These are phyloP conservation scores for Trichocladium uniseriatum DNA, from an alignment of 495 filamentous ascomycete genomes.

Conservation along the genomic window DNA sequence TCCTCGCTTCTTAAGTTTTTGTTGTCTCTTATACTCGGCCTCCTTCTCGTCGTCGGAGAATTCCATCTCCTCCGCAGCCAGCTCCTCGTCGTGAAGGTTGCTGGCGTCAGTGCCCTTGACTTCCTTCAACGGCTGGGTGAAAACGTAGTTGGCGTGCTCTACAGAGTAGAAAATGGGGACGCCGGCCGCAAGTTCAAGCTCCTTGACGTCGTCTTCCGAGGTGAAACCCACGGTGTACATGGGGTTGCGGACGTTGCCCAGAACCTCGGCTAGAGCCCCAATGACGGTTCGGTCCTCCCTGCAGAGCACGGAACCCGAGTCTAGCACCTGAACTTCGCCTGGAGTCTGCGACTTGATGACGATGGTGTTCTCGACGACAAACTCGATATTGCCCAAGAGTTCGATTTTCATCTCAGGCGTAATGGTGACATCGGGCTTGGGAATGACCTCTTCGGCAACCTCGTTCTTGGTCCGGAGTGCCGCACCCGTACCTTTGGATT, in stretches of 20 bases:
- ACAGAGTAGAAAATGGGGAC: constrained; percentile 68
- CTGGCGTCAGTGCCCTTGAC: constrained; percentile 85
- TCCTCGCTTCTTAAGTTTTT: constrained; percentile 52
- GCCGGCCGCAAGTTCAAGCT: constrained; percentile 53
- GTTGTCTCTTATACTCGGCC: constrained; percentile 59
- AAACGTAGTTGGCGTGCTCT: constrained; percentile 65
- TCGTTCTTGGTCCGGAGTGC: constrained; percentile 67
- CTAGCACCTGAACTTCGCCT: constrained; percentile 74
- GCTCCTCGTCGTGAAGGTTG: constrained; percentile 88
- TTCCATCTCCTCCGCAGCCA: constrained; percentile 75
- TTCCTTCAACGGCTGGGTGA: constrained; percentile 67
- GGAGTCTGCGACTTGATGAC: constrained; percentile 71
- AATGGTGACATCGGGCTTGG: constrained; percentile 64
- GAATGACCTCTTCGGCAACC: constrained; percentile 52
- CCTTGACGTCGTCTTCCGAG: constrained; percentile 53
- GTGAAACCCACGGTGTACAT: constrained; percentile 69
- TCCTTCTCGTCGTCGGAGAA: constrained; percentile 96
- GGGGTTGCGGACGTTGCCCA: constrained; percentile 75
- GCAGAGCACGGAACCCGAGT: constrained; percentile 74
- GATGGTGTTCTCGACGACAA: constrained; percentile 62
- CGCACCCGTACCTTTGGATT: constrained; percentile 35
- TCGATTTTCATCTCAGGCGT: constrained; percentile 66
- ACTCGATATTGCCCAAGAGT: constrained; percentile 61
- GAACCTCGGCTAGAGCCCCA: constrained; percentile 68
- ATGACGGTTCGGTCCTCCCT: constrained; percentile 64